Evolutionary conservation across 331 rosid genomes (phyloP).

Genomic region (Pyracantha coccinea): DNA sequence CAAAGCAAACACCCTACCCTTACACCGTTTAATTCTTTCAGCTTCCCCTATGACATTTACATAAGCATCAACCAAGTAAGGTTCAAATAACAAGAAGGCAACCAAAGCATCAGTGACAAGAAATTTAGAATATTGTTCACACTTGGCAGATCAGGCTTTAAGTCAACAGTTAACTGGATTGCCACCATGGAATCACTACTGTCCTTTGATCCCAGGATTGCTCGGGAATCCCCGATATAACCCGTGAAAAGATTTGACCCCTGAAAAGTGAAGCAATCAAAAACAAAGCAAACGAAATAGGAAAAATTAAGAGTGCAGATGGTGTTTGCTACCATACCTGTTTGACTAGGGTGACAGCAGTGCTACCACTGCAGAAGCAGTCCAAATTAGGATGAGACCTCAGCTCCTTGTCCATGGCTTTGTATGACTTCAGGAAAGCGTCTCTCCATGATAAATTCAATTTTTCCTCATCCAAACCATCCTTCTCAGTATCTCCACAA

Average conservation of each 20-base stretch:
- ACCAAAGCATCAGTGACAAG: slow-evolving; percentile 5
- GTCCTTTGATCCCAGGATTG: slow-evolving; percentile 85
- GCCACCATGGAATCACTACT: slow-evolving; percentile 62
- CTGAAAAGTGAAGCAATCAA: slow-evolving; percentile 33
- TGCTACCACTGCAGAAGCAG: slow-evolving; percentile 95
- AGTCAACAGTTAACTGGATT: slow-evolving; percentile 78
- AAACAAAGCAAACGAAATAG: slow-evolving; percentile 4
- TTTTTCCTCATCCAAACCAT: slow-evolving; percentile 45
- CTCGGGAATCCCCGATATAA: slow-evolving; percentile 86
- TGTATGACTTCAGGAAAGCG: slow-evolving; percentile 78
- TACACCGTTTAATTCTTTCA: slow-evolving; percentile 80
- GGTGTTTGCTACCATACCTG: slow-evolving; percentile 46
- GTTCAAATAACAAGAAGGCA: neutral
- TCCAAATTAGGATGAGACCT: slow-evolving; percentile 84
- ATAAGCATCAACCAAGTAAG: slow-evolving; percentile 1
- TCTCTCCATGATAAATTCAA: slow-evolving; percentile 63
- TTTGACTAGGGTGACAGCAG: slow-evolving; percentile 74
- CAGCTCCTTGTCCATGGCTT: slow-evolving; percentile 90
- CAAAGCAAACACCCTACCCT: slow-evolving; percentile 89
- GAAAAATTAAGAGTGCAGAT: neutral
- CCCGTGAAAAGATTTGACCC: slow-evolving; percentile 82
- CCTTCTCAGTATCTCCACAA: slow-evolving; percentile 51
- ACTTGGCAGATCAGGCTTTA: slow-evolving; percentile 97
- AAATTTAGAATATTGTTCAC: slow-evolving; percentile 2
- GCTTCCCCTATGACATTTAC: slow-evolving; percentile 57